Base-by-base conservation (phyloP, 495 filamentous ascomycete species). In the Chaetomium cochliodes region DNA sequence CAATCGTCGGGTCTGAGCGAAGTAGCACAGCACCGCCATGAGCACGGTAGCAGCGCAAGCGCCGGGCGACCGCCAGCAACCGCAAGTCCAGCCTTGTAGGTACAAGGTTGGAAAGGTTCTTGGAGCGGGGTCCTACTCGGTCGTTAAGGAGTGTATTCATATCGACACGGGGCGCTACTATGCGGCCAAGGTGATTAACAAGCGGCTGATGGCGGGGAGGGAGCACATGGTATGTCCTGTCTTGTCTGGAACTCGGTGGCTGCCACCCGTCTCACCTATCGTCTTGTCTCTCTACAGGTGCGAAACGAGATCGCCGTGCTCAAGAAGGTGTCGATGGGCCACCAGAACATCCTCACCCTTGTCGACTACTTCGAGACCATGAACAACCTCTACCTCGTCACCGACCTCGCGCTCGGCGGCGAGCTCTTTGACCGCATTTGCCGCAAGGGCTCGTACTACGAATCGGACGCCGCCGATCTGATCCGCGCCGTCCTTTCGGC, bases 351-450 rank as follows among this genome's bases (percentile, higher is more conserved):
- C 72, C 78, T 98, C 62, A 98, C 94, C 20, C 82, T 98, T 62
- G 94, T 98, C 68, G 94, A 98, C 78, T 98, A 98, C 75, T 98
- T 98, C 72, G 94, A 98, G 80, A 98, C 94, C 9, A 94, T 97
- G 92, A 98, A 98, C 78, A 98, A 98, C 75, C 82, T 98, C 57
- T 98, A 98, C 76, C 86, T 98, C 41, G 96, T 98, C 46, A 98
- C 96, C 28, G 94, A 98, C 70, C 90, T 98, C 46, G 94, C 94
- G 13, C 87, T 98, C 25, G 94, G 94, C 62, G 94, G 94, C 58
- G 94, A 98, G 77, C 87, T 98, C 12, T 98, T 98, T 72, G 94
- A 98, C 73, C 92, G 94, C 63, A 98, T 98, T 75, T 98, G 94
- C 73, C 89, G 94, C 62, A 98, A 98, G 82, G 94, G 94, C 68